phyloP scores from a whole-genome alignment of 371 early-diverging fungal species.

The Rhizopus arrhizus region DNA sequence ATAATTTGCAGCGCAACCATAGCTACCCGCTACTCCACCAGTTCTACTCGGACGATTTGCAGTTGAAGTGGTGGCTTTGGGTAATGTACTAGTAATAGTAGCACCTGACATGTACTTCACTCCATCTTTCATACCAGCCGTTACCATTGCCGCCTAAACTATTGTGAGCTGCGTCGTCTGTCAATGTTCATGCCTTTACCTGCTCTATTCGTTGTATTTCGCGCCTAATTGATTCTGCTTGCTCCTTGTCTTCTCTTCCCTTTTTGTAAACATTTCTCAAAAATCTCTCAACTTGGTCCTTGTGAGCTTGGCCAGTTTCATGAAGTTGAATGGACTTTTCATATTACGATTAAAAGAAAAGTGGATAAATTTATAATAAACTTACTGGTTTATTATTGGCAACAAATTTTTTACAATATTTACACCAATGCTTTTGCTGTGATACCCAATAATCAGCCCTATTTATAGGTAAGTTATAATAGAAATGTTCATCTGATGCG shows the following conservation, averaged over 20 bases:
- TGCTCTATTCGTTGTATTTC: conserved; percentile 68
- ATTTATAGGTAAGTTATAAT: background rate
- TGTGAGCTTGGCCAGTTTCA: conserved; percentile 70
- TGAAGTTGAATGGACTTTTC: conserved; percentile 66
- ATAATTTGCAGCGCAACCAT: conserved; percentile 10
- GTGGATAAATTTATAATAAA: conserved; percentile 6
- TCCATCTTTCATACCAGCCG: conserved; percentile 9
- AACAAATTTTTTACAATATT: conserved; percentile 76
- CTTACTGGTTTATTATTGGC: conserved; percentile 75
- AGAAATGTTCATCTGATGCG: no score
- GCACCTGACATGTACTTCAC: background rate
- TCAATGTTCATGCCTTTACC: conserved; percentile 27
- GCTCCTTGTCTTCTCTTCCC: conserved; percentile 57
- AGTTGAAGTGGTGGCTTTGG: background rate
- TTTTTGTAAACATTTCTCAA: conserved; percentile 67
- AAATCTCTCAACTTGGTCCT: conserved; percentile 68
- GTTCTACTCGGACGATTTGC: background rate
- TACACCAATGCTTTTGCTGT: conserved; percentile 71
- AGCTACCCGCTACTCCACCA: background rate
- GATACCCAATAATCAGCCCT: conserved; percentile 83
- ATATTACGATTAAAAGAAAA: background rate
- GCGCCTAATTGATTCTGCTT: conserved; percentile 50
- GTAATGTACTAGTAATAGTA: background rate
- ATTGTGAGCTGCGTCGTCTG: background rate
- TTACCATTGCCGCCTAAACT: conserved; percentile 13